These are phyloP conservation scores for Furcasterigmium furcatum DNA, from an alignment of 2,329 filamentous ascomycete genomes.

Conservation along the genomic window DNA sequence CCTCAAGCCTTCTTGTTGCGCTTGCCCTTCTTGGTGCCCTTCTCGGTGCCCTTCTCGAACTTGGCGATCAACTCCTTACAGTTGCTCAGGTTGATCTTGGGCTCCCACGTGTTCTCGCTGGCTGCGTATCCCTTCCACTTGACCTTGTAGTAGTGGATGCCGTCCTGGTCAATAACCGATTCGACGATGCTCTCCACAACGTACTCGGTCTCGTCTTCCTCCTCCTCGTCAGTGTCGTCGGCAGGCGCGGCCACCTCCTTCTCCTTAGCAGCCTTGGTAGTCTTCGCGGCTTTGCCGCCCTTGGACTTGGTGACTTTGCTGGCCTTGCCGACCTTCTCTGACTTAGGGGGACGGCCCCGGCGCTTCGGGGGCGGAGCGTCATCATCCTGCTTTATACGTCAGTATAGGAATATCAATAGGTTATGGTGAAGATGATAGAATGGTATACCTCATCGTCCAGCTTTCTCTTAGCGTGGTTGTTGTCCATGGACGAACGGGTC, in stretches of 20 bases:
- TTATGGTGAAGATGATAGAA: background rate
- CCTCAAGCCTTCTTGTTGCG: background rate
- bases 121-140: constrained; percentile 49
- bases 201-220: constrained; percentile 33
- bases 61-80: constrained; percentile 30
- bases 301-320: too few species aligned
- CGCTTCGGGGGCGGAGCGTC: background rate
- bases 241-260: background rate
- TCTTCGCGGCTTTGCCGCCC: constrained; percentile 1
- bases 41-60: too few species aligned
- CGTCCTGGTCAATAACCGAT: constrained; percentile 31
- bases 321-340: too few species aligned
- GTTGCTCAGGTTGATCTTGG: constrained; percentile 36
- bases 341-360: background rate
- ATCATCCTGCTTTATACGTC: background rate
- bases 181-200: constrained; percentile 46
- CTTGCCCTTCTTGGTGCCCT: constrained; percentile 1
- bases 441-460: too few species aligned
- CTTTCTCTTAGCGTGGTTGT: too few species aligned
- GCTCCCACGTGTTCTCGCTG: constrained; percentile 52
- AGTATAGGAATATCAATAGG: background rate
- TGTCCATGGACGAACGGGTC: too few species aligned
- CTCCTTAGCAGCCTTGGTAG: background rate
- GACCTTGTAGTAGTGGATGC: constrained; percentile 40
- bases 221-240: background rate